Percentiles rank a stretch among this genome's conserved stretches.
Conservation (phyloP, 192 early-diverging fungal species). For the Dimargaris cristalligena region DNA sequence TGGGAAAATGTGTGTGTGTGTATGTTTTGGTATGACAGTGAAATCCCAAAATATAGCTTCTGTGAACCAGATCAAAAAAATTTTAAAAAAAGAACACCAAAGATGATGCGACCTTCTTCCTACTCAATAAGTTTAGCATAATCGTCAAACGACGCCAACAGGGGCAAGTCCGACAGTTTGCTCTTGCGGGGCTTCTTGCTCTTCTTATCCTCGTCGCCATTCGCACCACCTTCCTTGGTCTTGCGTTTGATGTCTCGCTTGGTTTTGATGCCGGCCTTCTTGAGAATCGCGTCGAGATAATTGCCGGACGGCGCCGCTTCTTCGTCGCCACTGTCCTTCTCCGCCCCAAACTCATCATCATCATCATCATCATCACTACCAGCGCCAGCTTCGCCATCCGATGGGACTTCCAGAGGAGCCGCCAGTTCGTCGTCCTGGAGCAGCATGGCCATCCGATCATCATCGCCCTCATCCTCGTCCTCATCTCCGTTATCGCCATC, state of each 20-base stretch:
- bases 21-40: too few relatives aligned
- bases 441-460: slow-evolving; percentile 30
- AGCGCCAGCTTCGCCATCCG: slow-evolving; percentile 27
- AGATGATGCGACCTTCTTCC: slow-evolving; percentile 15
- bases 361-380: slow-evolving; percentile 42
- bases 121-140: slow-evolving; percentile 36
- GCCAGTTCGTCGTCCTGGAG: slow-evolving; percentile 35
- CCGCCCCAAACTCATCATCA: slow-evolving; percentile 26
- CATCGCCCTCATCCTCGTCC: slow-evolving; percentile 25
- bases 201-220: not conserved
- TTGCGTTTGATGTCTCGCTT: slow-evolving; percentile 22
- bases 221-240: slow-evolving; percentile 16
- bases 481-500: slow-evolving; percentile 26
- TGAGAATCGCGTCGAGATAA: slow-evolving; percentile 3
- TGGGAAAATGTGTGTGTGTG: too few relatives aligned
- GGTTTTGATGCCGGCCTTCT: not conserved
- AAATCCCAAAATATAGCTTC: too few relatives aligned
- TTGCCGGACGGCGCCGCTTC: too few relatives aligned
- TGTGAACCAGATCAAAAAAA: too few relatives aligned
- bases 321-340: slow-evolving; percentile 32
- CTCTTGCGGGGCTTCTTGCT: slow-evolving; percentile 19
- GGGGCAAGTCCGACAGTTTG: slow-evolving; percentile 39
- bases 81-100: not conserved
- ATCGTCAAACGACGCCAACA: slow-evolving; percentile 54
- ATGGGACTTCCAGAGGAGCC: slow-evolving; percentile 20